Conservation (phyloP, 148 eudicot species). For the Chenopodium formosanum region DNA sequence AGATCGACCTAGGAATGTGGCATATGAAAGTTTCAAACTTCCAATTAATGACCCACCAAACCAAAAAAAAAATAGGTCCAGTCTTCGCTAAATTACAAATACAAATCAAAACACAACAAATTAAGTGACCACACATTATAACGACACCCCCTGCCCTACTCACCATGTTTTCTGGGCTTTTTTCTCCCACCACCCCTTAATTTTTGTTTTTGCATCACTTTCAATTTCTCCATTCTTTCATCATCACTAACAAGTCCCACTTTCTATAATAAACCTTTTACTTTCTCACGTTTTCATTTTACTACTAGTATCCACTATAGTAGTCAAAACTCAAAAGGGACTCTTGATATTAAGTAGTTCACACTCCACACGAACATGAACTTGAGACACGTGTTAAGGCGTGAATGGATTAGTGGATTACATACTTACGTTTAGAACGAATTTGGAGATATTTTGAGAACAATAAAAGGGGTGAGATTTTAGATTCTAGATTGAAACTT, state of each 20-base stretch:
- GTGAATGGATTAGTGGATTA: too few species aligned
- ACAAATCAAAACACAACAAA: neutral
- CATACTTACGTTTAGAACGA: too few species aligned
- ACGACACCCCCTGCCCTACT: constrained; percentile 26
- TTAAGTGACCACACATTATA: constrained; percentile 9
- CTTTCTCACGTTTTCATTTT: neutral
- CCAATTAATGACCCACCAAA: constrained; percentile 25
- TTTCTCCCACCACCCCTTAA: constrained; percentile 7
- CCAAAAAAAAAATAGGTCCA: neutral
- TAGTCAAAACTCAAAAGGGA: neutral
- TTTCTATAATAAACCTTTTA: neutral
- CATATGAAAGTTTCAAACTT: constrained; percentile 31
- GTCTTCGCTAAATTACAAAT: constrained; percentile 22
- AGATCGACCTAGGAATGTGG: neutral
- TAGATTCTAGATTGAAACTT: too few species aligned
- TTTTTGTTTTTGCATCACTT: constrained; percentile 15
- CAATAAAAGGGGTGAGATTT: too few species aligned
- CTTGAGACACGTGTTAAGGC: too few species aligned
- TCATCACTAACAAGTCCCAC: neutral
- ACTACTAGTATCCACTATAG: neutral
- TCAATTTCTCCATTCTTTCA: constrained; percentile 11
- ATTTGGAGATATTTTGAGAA: too few species aligned
- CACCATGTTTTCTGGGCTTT: constrained; percentile 26
- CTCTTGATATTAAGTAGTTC: neutral
- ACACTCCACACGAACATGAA: too few species aligned